Percentiles rank a stretch among this genome's conserved stretches.
Conservation (phyloP, 352 stramenopile genomes). For the Albugo laibachii region DNA sequence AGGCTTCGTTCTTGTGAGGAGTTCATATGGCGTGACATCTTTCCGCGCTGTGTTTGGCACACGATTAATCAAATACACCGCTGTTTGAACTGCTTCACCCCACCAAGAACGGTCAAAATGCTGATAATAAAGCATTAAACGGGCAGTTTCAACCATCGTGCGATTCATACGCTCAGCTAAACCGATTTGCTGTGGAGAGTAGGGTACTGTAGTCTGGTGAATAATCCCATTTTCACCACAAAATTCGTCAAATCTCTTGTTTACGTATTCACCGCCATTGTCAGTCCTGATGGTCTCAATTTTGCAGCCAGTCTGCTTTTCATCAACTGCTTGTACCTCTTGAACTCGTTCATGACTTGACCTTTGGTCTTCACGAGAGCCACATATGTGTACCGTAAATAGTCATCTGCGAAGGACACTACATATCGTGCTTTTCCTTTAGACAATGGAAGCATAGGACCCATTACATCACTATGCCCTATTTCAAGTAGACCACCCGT, state of each 20-base stretch:
- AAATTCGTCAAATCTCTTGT: slow-evolving; percentile 2
- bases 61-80: slow-evolving; percentile 5
- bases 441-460: slow-evolving; percentile 3
- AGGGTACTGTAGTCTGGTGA: slow-evolving; percentile 4
- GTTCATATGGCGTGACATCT: slow-evolving; percentile 2
- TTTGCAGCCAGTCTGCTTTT: slow-evolving; percentile 1
- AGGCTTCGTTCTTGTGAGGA: slow-evolving; percentile 1
- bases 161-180: slow-evolving; percentile 10
- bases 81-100: slow-evolving; percentile 8
- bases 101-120: slow-evolving; percentile 5
- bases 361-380: not conserved
- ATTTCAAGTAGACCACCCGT: slow-evolving; percentile 1
- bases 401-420: slow-evolving; percentile 10
- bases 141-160: slow-evolving; percentile 4
- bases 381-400: not conserved
- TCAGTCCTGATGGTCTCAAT: slow-evolving; percentile 8
- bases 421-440: slow-evolving; percentile 4
- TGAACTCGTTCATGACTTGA: slow-evolving; percentile 2
- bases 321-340: slow-evolving; percentile 2
- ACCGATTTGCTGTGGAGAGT: slow-evolving; percentile 7
- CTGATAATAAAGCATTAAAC: slow-evolving; percentile 5
- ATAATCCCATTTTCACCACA: slow-evolving; percentile 4
- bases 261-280: slow-evolving; percentile 11
- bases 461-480: slow-evolving; percentile 9
- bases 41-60: slow-evolving; percentile 1